These are phyloP conservation scores for Rozella allomycis DNA, from an alignment of 371 early-diverging fungal genomes.

Conservation along the genomic window DNA sequence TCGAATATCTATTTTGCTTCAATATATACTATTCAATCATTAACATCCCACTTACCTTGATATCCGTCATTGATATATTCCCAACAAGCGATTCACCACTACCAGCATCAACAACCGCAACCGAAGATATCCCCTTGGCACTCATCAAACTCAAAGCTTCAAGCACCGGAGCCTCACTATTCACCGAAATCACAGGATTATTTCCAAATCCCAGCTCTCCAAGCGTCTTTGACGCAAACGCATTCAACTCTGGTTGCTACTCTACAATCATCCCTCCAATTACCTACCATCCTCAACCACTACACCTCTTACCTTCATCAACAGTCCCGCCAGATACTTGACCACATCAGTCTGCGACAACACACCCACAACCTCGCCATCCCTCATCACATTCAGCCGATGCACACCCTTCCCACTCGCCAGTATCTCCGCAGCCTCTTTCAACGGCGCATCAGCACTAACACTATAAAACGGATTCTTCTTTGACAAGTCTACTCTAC, in stretches of 20 bases:
- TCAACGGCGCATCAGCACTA: constrained; percentile 42
- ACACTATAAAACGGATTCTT: constrained; percentile 65
- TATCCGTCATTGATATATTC: constrained; percentile 45
- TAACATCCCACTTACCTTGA: too few species aligned
- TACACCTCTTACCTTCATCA: too few species aligned
- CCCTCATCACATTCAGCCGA: constrained; percentile 41
- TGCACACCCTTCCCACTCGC: constrained; percentile 50
- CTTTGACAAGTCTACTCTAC: constrained; percentile 44
- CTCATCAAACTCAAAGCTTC: constrained; percentile 10
- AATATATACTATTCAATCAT: too few species aligned
- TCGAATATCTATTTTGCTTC: constrained; percentile 13
- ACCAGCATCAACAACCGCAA: constrained; percentile 32
- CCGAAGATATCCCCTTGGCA: constrained; percentile 31
- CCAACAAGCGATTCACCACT: constrained; percentile 39
- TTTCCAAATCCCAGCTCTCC: constrained; percentile 27
- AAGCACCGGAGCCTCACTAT: constrained; percentile 18
- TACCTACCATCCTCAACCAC: too few species aligned
- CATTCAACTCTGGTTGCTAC: too few species aligned
- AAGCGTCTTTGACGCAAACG: too few species aligned
- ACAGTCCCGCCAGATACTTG: too few species aligned
- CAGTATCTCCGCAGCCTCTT: constrained; percentile 48
- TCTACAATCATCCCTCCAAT: too few species aligned
- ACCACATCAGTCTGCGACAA: constrained; percentile 50
- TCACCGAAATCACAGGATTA: constrained; percentile 29
- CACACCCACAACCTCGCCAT: constrained; percentile 37